Base-by-base conservation (phyloP, 495 filamentous ascomycete genomes). In the Neohortaea acidophila region DNA sequence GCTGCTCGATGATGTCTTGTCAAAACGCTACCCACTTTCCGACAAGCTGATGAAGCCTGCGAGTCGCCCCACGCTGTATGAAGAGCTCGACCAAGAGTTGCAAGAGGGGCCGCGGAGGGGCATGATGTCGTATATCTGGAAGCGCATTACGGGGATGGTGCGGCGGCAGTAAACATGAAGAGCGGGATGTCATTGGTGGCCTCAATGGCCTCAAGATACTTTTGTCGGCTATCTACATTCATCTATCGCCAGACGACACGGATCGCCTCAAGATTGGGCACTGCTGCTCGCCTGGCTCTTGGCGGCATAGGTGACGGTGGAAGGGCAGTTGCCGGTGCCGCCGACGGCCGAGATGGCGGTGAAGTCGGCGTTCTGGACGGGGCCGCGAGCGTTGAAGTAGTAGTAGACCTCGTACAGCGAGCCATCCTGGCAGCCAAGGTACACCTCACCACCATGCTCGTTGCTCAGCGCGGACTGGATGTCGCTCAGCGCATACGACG, bases 341-440 rank as follows among this genome's bases (percentile, higher is more conserved):
- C n/a, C n/a, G n/a, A n/a, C n/a, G n/a, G n/a, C n/a, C n/a, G n/a
- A n/a, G n/a, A n/a, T n/a, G n/a, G n/a, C n/a, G n/a, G n/a, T n/a
- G 51, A 91, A 91, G 35, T 72, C 59, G 18, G 84, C 84, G 4
- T 67, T 76, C 52, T 84, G 79, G 26, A 92, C 56, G 40, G 69
- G 75, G 21, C 85, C 85, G 35, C 70, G 69, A 9, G 92, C 72
- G 47, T 86, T 78, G 62, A 78, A 92, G 43, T 75, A 72, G 52
- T 92, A 92, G 79, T 81, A 89, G 17, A 82, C 72, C 59, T 91
- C 77, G 49, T 84, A 77, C 19, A 94, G 58, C 7, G 63, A 53
- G 15, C 64, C 63, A 9, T 57, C 54, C 0, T 52, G 55, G 57
- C 85, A 94, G 31, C 75, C 70, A 5, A 92, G 62, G 11, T 75